Percentiles rank a stretch among this genome's conserved stretches.
phyloP scores from a whole-genome alignment of 345 rosid species.

The Geranium brycei region DNA sequence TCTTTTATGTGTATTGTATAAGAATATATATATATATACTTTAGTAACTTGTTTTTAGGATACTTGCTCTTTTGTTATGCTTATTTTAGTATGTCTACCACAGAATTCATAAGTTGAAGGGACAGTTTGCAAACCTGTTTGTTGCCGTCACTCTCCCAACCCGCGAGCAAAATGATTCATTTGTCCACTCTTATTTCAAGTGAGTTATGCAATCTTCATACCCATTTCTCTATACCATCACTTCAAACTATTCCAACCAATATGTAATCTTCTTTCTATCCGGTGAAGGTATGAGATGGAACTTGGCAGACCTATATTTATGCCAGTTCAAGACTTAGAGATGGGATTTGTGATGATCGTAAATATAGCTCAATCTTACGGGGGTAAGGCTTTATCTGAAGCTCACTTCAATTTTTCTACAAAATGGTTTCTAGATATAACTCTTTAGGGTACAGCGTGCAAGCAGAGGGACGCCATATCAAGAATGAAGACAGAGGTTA shows the following conservation, averaged over 20 bases:
- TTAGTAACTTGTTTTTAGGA: neutral
- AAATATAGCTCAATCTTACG: slow-evolving; percentile 72
- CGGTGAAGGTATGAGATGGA: slow-evolving; percentile 52
- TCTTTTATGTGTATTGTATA: no score
- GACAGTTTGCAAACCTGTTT: slow-evolving; percentile 61
- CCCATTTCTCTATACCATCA: neutral
- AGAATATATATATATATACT: no score
- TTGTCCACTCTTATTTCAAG: slow-evolving; percentile 68
- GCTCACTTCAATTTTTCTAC: neutral
- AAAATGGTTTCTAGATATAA: neutral
- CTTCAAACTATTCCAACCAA: neutral
- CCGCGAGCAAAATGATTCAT: slow-evolving; percentile 57
- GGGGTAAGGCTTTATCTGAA: slow-evolving; percentile 31
- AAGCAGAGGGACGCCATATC: slow-evolving; percentile 53
- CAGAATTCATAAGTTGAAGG: slow-evolving; percentile 60
- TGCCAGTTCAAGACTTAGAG: slow-evolving; percentile 66
- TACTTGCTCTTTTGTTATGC: neutral
- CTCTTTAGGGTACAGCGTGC: slow-evolving; percentile 41
- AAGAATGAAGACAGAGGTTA: slow-evolving; percentile 73
- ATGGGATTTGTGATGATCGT: slow-evolving; percentile 97
- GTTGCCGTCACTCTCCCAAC: slow-evolving; percentile 50
- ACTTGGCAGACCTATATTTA: slow-evolving; percentile 76
- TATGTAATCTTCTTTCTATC: slow-evolving; percentile 1
- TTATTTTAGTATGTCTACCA: neutral
- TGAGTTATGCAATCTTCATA: slow-evolving; percentile 22